These are phyloP conservation scores for Penicillium sp. DNA, from an alignment of 2,329 filamentous ascomycete species.

Conservation along the genomic window DNA sequence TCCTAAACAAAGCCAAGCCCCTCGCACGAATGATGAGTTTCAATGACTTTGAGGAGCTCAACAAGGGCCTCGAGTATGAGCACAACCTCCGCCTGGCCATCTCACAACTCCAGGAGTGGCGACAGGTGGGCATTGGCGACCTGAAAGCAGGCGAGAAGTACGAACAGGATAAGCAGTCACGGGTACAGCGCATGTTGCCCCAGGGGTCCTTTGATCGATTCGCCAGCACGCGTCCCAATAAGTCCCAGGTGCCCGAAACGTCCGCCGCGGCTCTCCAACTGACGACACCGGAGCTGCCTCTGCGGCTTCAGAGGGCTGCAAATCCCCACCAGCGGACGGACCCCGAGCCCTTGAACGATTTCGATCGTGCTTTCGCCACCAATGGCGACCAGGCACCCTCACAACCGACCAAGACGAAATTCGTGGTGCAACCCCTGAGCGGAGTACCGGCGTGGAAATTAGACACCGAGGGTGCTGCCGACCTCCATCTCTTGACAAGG, in stretches of 20 bases:
- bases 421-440: constrained; percentile 47
- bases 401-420: constrained; percentile 46
- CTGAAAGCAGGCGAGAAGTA: constrained; percentile 85
- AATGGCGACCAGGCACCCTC: constrained; percentile 42
- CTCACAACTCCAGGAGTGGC: constrained; percentile 87
- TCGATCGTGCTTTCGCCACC: constrained; percentile 51
- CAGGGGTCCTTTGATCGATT: constrained; percentile 83
- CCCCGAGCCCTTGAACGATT: constrained; percentile 46
- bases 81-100: constrained; percentile 88
- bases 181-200: constrained; percentile 61
- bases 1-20: constrained; percentile 89
- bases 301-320: constrained; percentile 50
- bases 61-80: constrained; percentile 81
- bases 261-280: constrained; percentile 70
- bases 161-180: constrained; percentile 75
- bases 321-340: constrained; percentile 26
- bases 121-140: constrained; percentile 74
- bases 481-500: constrained; percentile 76
- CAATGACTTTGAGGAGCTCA: constrained; percentile 80
- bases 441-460: constrained; percentile 55
- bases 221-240: constrained; percentile 65
- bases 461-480: constrained; percentile 66
- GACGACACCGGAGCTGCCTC: constrained; percentile 70
- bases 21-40: constrained; percentile 97
- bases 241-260: constrained; percentile 64